A percentile compares a stretch with the other conserved stretches of the same genome.
Conservation (phyloP, 495 filamentous ascomycete genomes). For the Niebla homalea region DNA sequence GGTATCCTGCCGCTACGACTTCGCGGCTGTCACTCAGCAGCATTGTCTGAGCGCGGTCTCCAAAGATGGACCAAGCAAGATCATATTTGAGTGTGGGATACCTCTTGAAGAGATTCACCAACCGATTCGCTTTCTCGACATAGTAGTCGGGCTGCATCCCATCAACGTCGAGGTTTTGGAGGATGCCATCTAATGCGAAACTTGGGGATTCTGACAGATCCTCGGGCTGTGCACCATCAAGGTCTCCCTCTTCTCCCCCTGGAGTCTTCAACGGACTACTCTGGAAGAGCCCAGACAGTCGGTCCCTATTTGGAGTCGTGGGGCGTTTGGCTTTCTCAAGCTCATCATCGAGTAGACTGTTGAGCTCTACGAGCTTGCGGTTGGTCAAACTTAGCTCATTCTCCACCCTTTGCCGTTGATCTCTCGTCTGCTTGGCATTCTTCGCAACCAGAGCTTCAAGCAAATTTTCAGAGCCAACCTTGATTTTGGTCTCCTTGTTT, state of each 20-base stretch:
- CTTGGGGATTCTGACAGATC: slow-evolving; percentile 74
- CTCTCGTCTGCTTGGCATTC: slow-evolving; percentile 87
- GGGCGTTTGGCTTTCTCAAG: slow-evolving; percentile 48
- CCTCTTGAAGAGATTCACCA: slow-evolving; percentile 85
- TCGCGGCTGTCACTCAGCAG: slow-evolving; percentile 89
- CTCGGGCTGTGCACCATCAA: slow-evolving; percentile 36
- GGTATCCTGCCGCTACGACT: slow-evolving; percentile 87
- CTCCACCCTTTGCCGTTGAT: slow-evolving; percentile 77
- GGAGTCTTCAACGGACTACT: slow-evolving; percentile 53
- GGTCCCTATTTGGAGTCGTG: slow-evolving; percentile 52
- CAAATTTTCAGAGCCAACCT: slow-evolving; percentile 93
- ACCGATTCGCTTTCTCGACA: slow-evolving; percentile 74
- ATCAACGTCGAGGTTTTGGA: slow-evolving; percentile 75
- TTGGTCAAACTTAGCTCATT: slow-evolving; percentile 86
- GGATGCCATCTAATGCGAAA: slow-evolving; percentile 72
- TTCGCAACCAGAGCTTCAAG: slow-evolving; percentile 88
- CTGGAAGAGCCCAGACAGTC: slow-evolving; percentile 57
- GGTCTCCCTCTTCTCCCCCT: slow-evolving; percentile 35
- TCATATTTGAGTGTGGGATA: slow-evolving; percentile 93
- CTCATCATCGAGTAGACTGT: slow-evolving; percentile 66
- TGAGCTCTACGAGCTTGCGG: slow-evolving; percentile 70
- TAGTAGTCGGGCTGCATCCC: slow-evolving; percentile 90
- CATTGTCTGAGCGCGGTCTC: slow-evolving; percentile 84
- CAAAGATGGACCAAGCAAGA: slow-evolving; percentile 87
- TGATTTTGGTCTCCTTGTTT: slow-evolving; percentile 92